These are phyloP conservation scores for Eucalyptus sp. DNA, from an alignment of 345 rosid genomes.

Conservation along the genomic window DNA sequence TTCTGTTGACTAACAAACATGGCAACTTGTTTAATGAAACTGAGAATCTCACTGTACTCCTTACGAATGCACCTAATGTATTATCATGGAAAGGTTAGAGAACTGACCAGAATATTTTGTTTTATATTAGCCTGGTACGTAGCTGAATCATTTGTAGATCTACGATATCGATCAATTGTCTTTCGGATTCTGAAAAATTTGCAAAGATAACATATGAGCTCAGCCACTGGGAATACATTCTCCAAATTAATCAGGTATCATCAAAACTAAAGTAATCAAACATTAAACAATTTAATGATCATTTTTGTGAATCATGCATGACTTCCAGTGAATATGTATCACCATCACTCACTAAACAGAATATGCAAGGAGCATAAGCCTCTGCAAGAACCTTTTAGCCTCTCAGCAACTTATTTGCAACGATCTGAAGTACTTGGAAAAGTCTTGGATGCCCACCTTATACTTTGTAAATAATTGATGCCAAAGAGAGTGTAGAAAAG, in stretches of 20 bases:
- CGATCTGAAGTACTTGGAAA: no score
- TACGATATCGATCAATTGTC: conserved; percentile 30
- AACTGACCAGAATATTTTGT: neutral
- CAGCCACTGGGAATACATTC: neutral
- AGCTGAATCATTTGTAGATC: conserved; percentile 7
- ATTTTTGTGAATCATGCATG: neutral
- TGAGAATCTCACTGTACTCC: neutral
- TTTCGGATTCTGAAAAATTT: conserved; percentile 17
- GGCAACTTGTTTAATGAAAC: neutral
- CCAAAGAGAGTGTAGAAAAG: no score
- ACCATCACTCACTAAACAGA: neutral
- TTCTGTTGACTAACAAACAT: neutral
- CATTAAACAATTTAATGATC: neutral
- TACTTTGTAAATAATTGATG: no score
- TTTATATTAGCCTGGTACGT: conserved; percentile 1
- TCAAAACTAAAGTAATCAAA: neutral
- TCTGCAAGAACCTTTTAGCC: no score
- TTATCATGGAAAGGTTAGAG: neutral
- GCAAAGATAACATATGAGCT: neutral
- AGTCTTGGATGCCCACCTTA: no score
- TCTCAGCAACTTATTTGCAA: no score
- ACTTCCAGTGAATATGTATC: neutral
- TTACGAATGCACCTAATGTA: neutral
- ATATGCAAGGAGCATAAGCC: no score
- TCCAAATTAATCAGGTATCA: neutral